A percentile compares a stretch with the other conserved stretches of the same genome.
phyloP scores from a whole-genome alignment of 306 rosid genomes.

The Ormosia semicastrata region DNA sequence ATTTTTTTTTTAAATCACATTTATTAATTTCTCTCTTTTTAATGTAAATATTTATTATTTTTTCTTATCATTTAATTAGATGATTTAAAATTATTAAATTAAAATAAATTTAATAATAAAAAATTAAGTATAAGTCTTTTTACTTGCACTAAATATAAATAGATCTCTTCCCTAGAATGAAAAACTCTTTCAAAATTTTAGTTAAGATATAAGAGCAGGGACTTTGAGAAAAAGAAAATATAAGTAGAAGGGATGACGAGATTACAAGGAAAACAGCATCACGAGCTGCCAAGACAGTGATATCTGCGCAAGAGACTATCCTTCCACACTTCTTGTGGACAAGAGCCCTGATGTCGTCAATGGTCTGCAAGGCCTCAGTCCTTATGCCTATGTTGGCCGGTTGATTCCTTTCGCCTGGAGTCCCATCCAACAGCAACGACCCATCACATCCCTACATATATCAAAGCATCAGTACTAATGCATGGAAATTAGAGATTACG shows the following conservation, averaged over 20 bases:
- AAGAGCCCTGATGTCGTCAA: conserved; percentile 38
- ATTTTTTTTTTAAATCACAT: too few species aligned
- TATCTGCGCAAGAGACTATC: conserved; percentile 59
- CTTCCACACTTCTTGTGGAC: conserved; percentile 45
- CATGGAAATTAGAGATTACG: too few species aligned
- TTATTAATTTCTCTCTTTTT: too few species aligned
- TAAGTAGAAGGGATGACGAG: neutral
- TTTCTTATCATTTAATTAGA: too few species aligned
- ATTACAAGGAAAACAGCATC: conserved; percentile 50
- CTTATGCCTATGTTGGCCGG: conserved; percentile 39
- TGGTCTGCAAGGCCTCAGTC: conserved; percentile 32
- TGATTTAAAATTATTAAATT: too few species aligned
- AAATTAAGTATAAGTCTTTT: too few species aligned
- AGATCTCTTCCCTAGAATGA: too few species aligned
- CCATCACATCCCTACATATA: conserved; percentile 59
- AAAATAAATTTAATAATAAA: too few species aligned
- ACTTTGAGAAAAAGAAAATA: neutral
- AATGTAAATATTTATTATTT: too few species aligned
- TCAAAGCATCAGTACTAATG: neutral
- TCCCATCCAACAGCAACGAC: conserved; percentile 51
- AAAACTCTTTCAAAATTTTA: neutral
- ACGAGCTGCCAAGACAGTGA: conserved; percentile 57
- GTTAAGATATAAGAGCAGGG: neutral
- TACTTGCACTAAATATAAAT: too few species aligned
- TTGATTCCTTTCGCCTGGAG: conserved; percentile 45